A percentile compares a stretch with the other conserved stretches of the same genome.
These are phyloP conservation scores for Prinsepia uniflora DNA, from an alignment of 306 rosid species.

Conservation along the genomic window DNA sequence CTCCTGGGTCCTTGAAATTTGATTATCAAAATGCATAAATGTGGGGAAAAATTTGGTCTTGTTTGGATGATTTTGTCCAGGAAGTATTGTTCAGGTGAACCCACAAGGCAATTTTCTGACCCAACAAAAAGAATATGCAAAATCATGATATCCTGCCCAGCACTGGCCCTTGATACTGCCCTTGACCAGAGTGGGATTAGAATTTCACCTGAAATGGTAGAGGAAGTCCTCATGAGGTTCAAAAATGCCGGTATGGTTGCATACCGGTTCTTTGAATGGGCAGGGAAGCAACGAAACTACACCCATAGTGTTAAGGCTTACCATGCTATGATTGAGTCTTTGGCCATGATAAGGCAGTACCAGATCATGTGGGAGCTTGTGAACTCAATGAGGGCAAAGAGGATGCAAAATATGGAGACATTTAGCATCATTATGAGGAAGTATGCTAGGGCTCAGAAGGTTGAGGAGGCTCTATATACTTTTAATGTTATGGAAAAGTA, in stretches of 20 bases:
- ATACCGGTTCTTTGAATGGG: conserved; percentile 79
- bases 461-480: conserved; percentile 74
- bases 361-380: conserved; percentile 86
- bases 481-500: conserved; percentile 81
- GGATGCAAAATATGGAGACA: conserved; percentile 74
- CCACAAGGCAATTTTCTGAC: conserved; percentile 38
- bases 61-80: conserved; percentile 25
- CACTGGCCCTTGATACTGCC: conserved; percentile 56
- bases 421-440: conserved; percentile 80
- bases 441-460: conserved; percentile 76
- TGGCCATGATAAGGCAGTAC: conserved; percentile 83
- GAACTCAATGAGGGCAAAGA: conserved; percentile 58
- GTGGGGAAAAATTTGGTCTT: conserved; percentile 4
- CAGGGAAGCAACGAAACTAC: conserved; percentile 52
- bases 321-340: conserved; percentile 69
- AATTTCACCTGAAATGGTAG: conserved; percentile 60
- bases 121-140: conserved; percentile 45
- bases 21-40: conserved; percentile 17
- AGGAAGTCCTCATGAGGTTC: conserved; percentile 59
- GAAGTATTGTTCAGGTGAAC: conserved; percentile 35
- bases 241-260: conserved; percentile 83
- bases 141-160: conserved; percentile 54
- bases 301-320: conserved; percentile 59
- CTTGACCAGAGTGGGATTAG: conserved; percentile 70
- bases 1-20: neutral